Base-by-base conservation (phyloP, 768 basidiomycete species). In the Psilocybe cyanescens region DNA sequence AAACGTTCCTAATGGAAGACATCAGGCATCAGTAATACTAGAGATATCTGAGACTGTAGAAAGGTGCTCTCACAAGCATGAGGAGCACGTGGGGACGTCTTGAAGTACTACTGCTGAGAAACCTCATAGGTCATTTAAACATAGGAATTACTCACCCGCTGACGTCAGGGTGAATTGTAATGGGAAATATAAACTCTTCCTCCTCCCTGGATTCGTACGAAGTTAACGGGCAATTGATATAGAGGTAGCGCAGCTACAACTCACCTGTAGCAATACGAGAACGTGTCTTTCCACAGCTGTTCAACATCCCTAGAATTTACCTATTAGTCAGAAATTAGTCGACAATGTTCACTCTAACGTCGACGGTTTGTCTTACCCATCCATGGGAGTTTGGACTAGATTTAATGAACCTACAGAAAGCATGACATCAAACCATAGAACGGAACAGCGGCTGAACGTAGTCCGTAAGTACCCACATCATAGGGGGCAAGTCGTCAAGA, bases 161-260 rank as follows among this genome's bases (percentile, higher is more conserved):
- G 24, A 90, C 88, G 65, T 92, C 90, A 1, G 91, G 90, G 66
- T 92, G 91, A 44, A 93, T 89, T 2, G 90, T 91, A 59, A 92
- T 83, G 0, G 89, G 89, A 55, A 90, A 88, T n/a, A 87, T 81
- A 59, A 89, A 87, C 70, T 84, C 80, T 65, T 84, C 81, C 71
- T 88, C 84, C 63, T 87, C 86, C 48, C 85, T 84, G 53, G 41
- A 58, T 29, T 60, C 53, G 57, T 45, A 46, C 65, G 39, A 52
- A 61, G 57, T 24, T 63, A 52, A 46, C 50, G 41, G 9, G 47
- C 14, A 16, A 8, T 31, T 56, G 3, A 16, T 28, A 39, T 6
- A 3, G 19, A 33, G 17, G 29, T 35, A 16, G 33, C 35, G 35
- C 17, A n/a, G 35, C 24, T 11, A 3, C n/a, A 14, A 9, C 67